A percentile compares a stretch with the other conserved stretches of the same genome.
Evolutionary conservation across 768 basidiomycete species (phyloP).

Genomic region (Mycena vulgaris): DNA sequence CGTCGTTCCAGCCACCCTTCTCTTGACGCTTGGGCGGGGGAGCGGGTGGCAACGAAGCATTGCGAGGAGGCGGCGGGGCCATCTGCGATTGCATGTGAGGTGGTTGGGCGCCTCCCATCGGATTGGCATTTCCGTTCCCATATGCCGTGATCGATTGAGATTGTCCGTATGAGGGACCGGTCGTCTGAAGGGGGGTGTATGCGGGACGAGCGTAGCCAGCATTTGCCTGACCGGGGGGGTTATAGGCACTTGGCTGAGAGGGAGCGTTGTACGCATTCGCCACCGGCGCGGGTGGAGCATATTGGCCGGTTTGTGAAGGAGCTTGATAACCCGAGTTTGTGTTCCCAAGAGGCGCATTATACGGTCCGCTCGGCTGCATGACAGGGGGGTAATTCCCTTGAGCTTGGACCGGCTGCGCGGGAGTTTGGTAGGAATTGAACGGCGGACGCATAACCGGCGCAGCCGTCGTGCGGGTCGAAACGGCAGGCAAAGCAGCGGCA

Average conservation of each 20-base stretch:
- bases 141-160: conserved; percentile 17
- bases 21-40: conserved; percentile 77
- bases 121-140: conserved; percentile 29
- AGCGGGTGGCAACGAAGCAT: conserved; percentile 40
- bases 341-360: conserved; percentile 13
- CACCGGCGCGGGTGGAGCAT: conserved; percentile 47
- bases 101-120: conserved; percentile 8
- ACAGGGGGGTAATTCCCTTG: conserved; percentile 25
- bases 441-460: conserved; percentile 13
- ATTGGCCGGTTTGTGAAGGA: conserved; percentile 46
- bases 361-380: conserved; percentile 15
- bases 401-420: conserved; percentile 34
- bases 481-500: conserved; percentile 33
- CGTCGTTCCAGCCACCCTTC: conserved; percentile 91
- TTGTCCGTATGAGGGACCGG: conserved; percentile 33
- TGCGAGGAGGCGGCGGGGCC: conserved; percentile 61
- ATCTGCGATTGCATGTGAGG: conserved; percentile 57
- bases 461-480: conserved; percentile 26
- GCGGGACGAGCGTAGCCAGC: conserved; percentile 9
- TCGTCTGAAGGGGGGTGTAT: conserved; percentile 36
- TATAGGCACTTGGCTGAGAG: conserved; percentile 15
- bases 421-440: conserved; percentile 11
- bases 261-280: conserved; percentile 6
- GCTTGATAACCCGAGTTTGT: conserved; percentile 30
- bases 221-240: conserved; percentile 24